Conservation (phyloP, 202 grass and related monocot genomes). For the Zizania palustris region DNA sequence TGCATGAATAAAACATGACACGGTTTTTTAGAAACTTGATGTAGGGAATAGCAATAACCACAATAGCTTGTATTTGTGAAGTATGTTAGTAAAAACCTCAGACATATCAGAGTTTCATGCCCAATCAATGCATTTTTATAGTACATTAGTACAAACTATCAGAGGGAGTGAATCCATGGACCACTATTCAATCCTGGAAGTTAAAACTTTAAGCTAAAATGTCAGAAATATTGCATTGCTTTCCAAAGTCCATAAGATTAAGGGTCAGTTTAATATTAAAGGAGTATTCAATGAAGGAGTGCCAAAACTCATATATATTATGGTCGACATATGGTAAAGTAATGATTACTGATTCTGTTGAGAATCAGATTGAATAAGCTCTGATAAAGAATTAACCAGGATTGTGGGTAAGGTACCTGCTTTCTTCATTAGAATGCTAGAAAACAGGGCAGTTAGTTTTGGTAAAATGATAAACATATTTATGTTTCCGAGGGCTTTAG, state of each 20-base stretch:
- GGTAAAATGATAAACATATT: neutral
- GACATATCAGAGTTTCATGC: neutral
- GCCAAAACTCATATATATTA: neutral
- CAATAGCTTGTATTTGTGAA: neutral
- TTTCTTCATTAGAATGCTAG: neutral
- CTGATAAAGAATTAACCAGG: neutral
- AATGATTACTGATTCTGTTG: neutral
- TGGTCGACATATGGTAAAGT: too few species aligned
- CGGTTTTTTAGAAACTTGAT: too few species aligned
- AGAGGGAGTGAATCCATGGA: neutral
- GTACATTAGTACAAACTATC: neutral
- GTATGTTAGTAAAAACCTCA: neutral
- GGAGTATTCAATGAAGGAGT: neutral
- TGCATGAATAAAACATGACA: too few species aligned
- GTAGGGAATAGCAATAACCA: too few species aligned
- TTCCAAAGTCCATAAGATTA: neutral
- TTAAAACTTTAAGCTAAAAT: neutral
- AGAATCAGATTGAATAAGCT: neutral
- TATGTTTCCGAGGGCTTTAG: neutral
- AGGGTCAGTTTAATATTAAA: neutral
- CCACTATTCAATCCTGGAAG: constrained; percentile 4
- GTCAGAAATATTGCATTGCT: neutral
- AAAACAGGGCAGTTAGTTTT: neutral
- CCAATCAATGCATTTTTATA: neutral
- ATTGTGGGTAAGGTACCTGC: neutral